Evolutionary conservation across 2,329 filamentous ascomycete genomes (phyloP).

Genomic region (Cercospora janseana): DNA sequence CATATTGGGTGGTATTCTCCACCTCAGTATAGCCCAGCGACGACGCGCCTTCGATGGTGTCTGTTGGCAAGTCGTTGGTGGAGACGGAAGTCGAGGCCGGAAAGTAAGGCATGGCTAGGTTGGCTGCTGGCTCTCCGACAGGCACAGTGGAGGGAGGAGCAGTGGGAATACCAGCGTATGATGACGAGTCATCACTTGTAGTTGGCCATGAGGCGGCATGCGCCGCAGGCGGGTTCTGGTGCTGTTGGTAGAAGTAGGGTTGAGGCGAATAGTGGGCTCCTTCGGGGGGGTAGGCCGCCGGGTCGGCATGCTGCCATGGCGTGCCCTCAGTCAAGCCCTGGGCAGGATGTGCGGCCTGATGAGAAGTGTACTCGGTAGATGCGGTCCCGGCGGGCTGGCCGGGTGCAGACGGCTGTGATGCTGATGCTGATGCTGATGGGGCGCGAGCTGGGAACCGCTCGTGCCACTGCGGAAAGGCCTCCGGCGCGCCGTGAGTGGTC

Average conservation of each 20-base stretch:
- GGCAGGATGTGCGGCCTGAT: constrained; percentile 13
- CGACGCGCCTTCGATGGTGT: constrained; percentile 17
- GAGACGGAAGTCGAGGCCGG: constrained; percentile 12
- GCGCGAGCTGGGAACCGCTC: constrained; percentile 3
- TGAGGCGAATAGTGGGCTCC: constrained; percentile 31
- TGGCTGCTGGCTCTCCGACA: constrained; percentile 16
- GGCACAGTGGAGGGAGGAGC: constrained; percentile 17
- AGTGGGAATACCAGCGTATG: background rate
- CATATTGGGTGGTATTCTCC: constrained; percentile 21
- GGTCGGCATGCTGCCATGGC: constrained; percentile 17
- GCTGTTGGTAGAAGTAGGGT: constrained; percentile 34
- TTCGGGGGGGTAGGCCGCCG: constrained; percentile 30
- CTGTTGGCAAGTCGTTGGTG: constrained; percentile 10
- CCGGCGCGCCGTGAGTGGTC: constrained; percentile 5
- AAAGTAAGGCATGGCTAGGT: constrained; percentile 27
- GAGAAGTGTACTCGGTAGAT: constrained; percentile 7
- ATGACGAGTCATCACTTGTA: background rate
- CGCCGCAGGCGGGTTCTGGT: constrained; percentile 19
- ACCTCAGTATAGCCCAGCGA: constrained; percentile 15
- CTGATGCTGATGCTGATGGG: background rate
- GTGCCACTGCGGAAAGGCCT: constrained; percentile 12
- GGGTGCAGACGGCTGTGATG: background rate
- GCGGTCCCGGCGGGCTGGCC: constrained; percentile 5
- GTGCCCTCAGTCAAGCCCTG: constrained; percentile 17
- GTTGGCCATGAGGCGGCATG: background rate